A percentile compares a stretch with the other conserved stretches of the same genome.
Conservation (phyloP, 1,139 yeast genomes). For the Petasospora fabianii region DNA sequence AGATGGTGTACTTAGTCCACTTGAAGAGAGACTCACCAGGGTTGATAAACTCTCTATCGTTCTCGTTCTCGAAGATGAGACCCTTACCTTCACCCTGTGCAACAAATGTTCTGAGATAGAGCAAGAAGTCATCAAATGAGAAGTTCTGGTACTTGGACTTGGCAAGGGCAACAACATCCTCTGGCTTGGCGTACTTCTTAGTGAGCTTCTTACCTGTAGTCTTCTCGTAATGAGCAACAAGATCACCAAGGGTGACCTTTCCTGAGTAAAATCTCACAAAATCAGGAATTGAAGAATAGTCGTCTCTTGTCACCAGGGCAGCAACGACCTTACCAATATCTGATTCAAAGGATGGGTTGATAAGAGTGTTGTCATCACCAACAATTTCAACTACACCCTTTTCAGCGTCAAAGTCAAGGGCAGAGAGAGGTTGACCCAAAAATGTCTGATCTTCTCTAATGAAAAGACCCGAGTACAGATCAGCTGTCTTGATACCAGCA, state of each 20-base stretch:
- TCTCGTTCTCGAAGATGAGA: conserved; percentile 29
- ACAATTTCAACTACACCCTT: conserved; percentile 36
- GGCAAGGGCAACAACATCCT: conserved; percentile 34
- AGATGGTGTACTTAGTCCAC: conserved; percentile 37
- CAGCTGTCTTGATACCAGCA: conserved; percentile 50
- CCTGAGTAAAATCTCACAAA: conserved; percentile 44
- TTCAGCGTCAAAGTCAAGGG: conserved; percentile 31
- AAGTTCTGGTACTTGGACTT: conserved; percentile 32
- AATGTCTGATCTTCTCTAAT: conserved; percentile 15
- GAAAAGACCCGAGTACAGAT: conserved; percentile 43
- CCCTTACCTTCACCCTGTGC: conserved; percentile 42
- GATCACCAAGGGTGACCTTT: conserved; percentile 36
- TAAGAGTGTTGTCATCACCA: conserved; percentile 39
- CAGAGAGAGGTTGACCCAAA: conserved; percentile 31
- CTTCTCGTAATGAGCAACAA: conserved; percentile 41
- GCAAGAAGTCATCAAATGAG: conserved; percentile 31
- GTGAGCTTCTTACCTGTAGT: conserved; percentile 37
- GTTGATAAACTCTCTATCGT: conserved; percentile 50
- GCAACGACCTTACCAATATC: conserved; percentile 52
- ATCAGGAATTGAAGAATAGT: conserved; percentile 42
- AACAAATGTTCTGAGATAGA: conserved; percentile 34
- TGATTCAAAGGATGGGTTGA: conserved; percentile 35
- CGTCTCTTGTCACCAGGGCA: conserved; percentile 37
- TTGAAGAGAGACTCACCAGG: conserved; percentile 51
- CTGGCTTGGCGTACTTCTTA: conserved; percentile 30